Percentiles rank a stretch among this genome's conserved stretches.
phyloP scores from a whole-genome alignment of 1,284 basidiomycete genomes.

The Puccinia novopanici region DNA sequence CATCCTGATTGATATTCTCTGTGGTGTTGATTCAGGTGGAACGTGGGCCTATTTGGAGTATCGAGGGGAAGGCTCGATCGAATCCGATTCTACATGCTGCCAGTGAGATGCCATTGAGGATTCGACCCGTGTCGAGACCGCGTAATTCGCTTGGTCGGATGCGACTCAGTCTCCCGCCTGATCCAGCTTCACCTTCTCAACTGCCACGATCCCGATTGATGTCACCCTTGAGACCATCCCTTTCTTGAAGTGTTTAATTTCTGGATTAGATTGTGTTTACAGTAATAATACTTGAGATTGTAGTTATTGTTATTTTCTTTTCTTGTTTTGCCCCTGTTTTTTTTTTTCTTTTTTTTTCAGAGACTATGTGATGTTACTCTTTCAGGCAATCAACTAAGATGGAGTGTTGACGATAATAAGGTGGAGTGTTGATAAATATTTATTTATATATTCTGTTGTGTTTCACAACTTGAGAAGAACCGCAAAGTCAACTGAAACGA shows the following conservation, averaged over 20 bases:
- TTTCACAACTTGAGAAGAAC: no score
- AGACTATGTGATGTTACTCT: no score
- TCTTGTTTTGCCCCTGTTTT: no score
- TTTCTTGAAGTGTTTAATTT: not conserved
- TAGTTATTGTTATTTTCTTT: no score
- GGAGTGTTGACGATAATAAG: no score
- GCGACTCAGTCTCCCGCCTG: constrained; percentile 45
- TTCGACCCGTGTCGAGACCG: constrained; percentile 33
- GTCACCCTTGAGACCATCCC: constrained; percentile 11
- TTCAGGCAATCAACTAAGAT: no score
- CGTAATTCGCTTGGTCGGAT: constrained; percentile 46
- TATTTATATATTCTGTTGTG: no score
- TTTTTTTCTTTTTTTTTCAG: no score
- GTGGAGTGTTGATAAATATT: no score
- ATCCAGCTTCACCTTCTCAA: constrained; percentile 34
- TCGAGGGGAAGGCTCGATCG: constrained; percentile 34
- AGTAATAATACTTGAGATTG: no score
- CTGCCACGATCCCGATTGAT: constrained; percentile 19
- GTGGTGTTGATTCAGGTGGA: not conserved
- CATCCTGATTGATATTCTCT: not conserved
- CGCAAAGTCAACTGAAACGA: no score
- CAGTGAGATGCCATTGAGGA: constrained; percentile 5
- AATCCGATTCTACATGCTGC: constrained; percentile 10
- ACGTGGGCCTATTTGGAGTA: constrained; percentile 45
- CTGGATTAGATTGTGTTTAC: no score